Conservation (phyloP, 2,329 filamentous ascomycete genomes). For the Botrytis deweyae region DNA sequence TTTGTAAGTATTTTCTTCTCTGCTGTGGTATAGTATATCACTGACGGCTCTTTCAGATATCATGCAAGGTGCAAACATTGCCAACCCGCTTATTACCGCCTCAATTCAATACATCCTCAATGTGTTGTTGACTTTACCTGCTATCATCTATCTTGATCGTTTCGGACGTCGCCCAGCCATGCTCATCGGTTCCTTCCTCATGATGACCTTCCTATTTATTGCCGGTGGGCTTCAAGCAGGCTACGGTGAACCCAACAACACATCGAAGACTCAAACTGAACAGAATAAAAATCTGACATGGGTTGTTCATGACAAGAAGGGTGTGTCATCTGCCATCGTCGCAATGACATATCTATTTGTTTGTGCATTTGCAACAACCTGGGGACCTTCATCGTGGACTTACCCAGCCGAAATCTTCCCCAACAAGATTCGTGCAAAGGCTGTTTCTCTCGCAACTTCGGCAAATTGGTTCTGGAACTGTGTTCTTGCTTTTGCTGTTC, state of each 20-base stretch:
- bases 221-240: constrained; percentile 61
- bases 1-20: constrained; percentile 44
- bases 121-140: constrained; percentile 73
- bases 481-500: constrained; percentile 54
- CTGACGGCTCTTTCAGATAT: constrained; percentile 49
- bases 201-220: constrained; percentile 61
- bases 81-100: constrained; percentile 61
- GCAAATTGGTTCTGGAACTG: constrained; percentile 79
- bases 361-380: constrained; percentile 64
- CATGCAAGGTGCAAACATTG: constrained; percentile 61
- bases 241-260: constrained; percentile 53
- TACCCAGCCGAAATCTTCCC: constrained; percentile 70
- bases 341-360: constrained; percentile 66
- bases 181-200: constrained; percentile 59
- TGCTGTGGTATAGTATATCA: not conserved
- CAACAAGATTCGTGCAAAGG: constrained; percentile 68
- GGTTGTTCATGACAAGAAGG: constrained; percentile 52
- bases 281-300: constrained; percentile 54
- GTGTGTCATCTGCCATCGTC: constrained; percentile 39
- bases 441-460: constrained; percentile 71
- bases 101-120: constrained; percentile 78
- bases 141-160: constrained; percentile 70
- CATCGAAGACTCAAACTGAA: constrained; percentile 40
- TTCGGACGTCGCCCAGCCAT: constrained; percentile 71
- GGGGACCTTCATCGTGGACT: constrained; percentile 50